phyloP scores from a whole-genome alignment of 2,329 filamentous ascomycete genomes.

The Cryphonectria parasitica region DNA sequence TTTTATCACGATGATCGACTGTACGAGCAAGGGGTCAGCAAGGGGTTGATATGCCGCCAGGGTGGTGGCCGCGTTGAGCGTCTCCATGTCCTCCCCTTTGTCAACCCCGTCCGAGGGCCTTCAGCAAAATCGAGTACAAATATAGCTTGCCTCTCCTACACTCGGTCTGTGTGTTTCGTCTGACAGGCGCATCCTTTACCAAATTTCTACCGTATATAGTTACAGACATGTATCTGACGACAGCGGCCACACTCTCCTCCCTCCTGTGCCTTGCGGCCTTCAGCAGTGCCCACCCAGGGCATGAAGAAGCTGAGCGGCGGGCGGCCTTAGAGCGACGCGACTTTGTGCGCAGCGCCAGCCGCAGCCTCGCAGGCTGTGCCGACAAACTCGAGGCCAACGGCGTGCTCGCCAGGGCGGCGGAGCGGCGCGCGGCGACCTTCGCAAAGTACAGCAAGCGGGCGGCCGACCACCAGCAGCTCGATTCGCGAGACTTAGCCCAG shows the following conservation, averaged over 20 bases:
- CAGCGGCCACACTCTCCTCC: background rate
- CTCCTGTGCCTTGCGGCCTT: slow-evolving; percentile 6
- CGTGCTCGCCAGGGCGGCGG: slow-evolving; percentile 2
- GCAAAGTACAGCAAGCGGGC: background rate
- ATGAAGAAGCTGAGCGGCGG: slow-evolving; percentile 3
- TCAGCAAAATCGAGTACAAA: background rate
- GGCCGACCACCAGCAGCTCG: background rate
- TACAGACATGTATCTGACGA: background rate
- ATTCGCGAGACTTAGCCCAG: background rate
- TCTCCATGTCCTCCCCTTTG: background rate
- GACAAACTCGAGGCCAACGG: slow-evolving; percentile 13
- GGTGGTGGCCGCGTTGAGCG: background rate
- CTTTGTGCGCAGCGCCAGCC: background rate
- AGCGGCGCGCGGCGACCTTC: slow-evolving; percentile 9
- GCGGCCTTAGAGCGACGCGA: background rate
- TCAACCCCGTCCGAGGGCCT: background rate
- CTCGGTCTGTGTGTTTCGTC: background rate
- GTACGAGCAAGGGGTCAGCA: background rate
- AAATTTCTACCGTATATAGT: background rate
- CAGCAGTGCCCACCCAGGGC: slow-evolving; percentile 9
- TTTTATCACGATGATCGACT: background rate
- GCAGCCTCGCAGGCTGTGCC: slow-evolving; percentile 11
- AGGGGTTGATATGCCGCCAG: background rate
- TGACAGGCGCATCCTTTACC: background rate
- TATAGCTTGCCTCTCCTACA: background rate